phyloP scores from a whole-genome alignment of 768 basidiomycete species.

The Phaeotremella skinneri region DNA sequence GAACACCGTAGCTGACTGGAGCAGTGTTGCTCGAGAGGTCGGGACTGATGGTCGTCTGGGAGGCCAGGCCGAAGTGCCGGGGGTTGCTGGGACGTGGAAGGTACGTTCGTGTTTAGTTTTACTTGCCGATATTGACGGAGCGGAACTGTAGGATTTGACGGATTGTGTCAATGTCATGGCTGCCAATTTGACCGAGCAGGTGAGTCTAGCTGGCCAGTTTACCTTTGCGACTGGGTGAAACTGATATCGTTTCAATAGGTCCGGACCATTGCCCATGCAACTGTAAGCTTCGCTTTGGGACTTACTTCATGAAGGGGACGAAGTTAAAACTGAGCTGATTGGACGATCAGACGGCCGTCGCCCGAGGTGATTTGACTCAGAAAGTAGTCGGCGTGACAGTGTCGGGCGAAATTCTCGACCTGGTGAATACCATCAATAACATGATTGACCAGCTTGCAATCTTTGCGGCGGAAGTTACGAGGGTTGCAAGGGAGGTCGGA shows the following conservation, averaged over 20 bases:
- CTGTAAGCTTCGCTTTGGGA: constrained; percentile 60
- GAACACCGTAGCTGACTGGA: constrained; percentile 53
- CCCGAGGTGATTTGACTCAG: constrained; percentile 85
- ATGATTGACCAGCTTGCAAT: constrained; percentile 57
- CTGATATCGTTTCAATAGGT: too few species aligned
- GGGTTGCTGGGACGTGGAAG: constrained; percentile 51
- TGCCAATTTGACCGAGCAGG: constrained; percentile 70
- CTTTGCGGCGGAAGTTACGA: constrained; percentile 79
- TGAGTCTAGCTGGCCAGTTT: constrained; percentile 60
- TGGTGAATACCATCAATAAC: constrained; percentile 95
- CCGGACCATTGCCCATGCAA: constrained; percentile 86
- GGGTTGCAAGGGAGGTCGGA: constrained; percentile 94
- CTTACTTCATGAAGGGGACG: background rate
- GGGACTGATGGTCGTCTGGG: constrained; percentile 67
- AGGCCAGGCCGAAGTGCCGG: constrained; percentile 48
- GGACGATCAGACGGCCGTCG: constrained; percentile 71
- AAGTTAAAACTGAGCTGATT: background rate
- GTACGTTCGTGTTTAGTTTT: constrained; percentile 8
- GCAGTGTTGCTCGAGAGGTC: constrained; percentile 80
- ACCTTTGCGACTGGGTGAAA: constrained; percentile 41
- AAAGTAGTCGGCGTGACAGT: constrained; percentile 91
- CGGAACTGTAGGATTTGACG: constrained; percentile 31
- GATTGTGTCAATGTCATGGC: constrained; percentile 81
- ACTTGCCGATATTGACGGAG: background rate
- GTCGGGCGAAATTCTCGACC: constrained; percentile 89